phyloP scores from a whole-genome alignment of 2,329 filamentous ascomycete species.

The Penicillium sp. region DNA sequence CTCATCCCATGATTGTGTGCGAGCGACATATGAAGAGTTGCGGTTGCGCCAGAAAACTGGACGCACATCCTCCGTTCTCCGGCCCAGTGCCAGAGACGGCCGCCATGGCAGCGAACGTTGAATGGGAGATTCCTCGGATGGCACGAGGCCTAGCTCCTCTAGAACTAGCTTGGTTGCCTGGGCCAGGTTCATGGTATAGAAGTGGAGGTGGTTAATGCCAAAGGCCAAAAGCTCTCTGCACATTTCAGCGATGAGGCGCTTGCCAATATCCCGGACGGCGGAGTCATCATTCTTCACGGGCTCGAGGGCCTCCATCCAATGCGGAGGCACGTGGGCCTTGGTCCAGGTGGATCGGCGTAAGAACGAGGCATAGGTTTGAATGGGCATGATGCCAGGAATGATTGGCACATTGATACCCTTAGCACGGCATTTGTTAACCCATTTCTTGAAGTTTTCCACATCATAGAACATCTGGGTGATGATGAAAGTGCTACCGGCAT shows the following conservation, averaged over 20 bases:
- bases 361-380: constrained; percentile 93
- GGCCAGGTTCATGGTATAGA: constrained; percentile 99
- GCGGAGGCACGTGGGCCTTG: constrained; percentile 76
- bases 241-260: constrained; percentile 82
- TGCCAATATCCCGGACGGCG: constrained; percentile 86
- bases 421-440: constrained; percentile 83
- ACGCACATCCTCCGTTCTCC: constrained; percentile 90
- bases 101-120: constrained; percentile 96
- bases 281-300: constrained; percentile 96
- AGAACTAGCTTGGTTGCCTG: constrained; percentile 92
- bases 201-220: constrained; percentile 87
- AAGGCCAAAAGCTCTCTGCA: constrained; percentile 80
- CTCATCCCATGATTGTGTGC: constrained; percentile 98
- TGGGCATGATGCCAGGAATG: constrained; percentile 86
- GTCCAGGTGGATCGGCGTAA: constrained; percentile 88
- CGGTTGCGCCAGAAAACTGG: constrained; percentile 99
- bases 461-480: constrained; percentile 99
- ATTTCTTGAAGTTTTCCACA: constrained; percentile 87
- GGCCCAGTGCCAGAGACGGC: constrained; percentile 84
- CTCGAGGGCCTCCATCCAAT: constrained; percentile 80
- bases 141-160: constrained; percentile 81
- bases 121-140: constrained; percentile 72
- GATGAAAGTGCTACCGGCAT: constrained; percentile 89
- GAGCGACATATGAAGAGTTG: constrained; percentile 90
- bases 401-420: constrained; percentile 82